Evolutionary conservation across 345 rosid genomes (phyloP).

Genomic region (Passiflora organensis): DNA sequence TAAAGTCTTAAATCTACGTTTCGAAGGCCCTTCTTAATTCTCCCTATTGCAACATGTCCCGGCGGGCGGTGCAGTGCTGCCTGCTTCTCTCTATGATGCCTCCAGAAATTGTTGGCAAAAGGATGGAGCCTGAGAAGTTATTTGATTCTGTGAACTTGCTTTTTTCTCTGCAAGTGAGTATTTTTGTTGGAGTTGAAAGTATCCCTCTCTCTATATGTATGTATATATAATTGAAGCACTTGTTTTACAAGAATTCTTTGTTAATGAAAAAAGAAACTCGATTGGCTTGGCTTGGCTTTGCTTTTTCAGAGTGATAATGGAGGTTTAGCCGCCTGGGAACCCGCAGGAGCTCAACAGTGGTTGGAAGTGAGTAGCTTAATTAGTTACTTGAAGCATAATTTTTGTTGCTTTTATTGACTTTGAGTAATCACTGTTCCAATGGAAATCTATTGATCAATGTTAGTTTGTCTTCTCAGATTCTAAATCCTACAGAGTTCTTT

Average conservation of each 20-base stretch:
- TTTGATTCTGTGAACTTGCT: slow-evolving; percentile 52
- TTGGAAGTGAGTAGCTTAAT: slow-evolving; percentile 33
- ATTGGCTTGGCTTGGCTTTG: neutral
- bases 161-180: slow-evolving; percentile 42
- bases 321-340: slow-evolving; percentile 61
- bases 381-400: neutral
- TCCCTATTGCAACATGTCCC: neutral
- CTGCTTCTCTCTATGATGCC: slow-evolving; percentile 11
- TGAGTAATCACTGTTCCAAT: neutral
- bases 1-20: neutral
- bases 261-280: neutral
- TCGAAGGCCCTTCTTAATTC: neutral
- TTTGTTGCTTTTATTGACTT: neutral
- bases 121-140: slow-evolving; percentile 33
- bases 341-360: slow-evolving; percentile 44
- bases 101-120: slow-evolving; percentile 41
- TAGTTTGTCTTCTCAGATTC: slow-evolving; percentile 23
- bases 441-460: neutral
- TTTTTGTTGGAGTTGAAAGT: too few species aligned
- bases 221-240: neutral
- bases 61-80: slow-evolving; percentile 2
- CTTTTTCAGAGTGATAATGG: slow-evolving; percentile 44
- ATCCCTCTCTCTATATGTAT: too few species aligned
- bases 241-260: neutral
- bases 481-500: slow-evolving; percentile 53